Evolutionary conservation across 2,329 filamentous ascomycete genomes (phyloP), one percentile per base, ranked within the genome.

Genomic region (Penicillium sp.): DNA sequence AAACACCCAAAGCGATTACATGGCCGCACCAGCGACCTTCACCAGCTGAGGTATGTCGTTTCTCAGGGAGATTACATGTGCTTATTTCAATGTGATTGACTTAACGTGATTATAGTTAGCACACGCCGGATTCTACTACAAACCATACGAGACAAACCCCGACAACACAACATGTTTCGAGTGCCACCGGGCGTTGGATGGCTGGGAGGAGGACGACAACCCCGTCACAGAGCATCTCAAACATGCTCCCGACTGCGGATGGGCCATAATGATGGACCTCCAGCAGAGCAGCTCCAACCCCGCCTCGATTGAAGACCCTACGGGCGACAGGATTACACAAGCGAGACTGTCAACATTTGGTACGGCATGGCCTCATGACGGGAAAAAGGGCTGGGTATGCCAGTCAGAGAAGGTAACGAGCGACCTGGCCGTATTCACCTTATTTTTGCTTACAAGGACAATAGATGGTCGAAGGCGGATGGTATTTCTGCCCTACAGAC

Each of bases 81-180:
- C 31, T 21, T 1, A 25, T 27, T 19, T 10, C 8, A 25, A 21
- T 13, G n/a, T 52, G 19, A 47, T 36, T 53, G 49, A 57, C 49
- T 46, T 27, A 16, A 13, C 16, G 8, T 27, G 27, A 27, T 41
- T 47, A 44, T 70, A 96, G 89, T 87, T 99, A 67, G 93, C 94
- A 5, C 86, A 85, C 69, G 93, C 94, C 55, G 94, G 94, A 38
- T 96, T 99, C 78, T 94, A 88, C 77, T 97, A 91, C 77, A 84
- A 87, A 59, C 93, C 94, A 2, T 85, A 84, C 15, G 81, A 84
- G 50, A 82, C 85, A 46, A 90, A 87, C 68, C 87, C 87, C 38
- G 94, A 99, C 74, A 97, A 97, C 73, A 90, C 90, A 47, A 84
- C 86, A 65, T 99, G 94, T 74, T 97, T 95, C 74, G 81, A 92